These are phyloP conservation scores for Fusarium buxicola DNA, from an alignment of 2,329 filamentous ascomycete species.

Conservation along the genomic window DNA sequence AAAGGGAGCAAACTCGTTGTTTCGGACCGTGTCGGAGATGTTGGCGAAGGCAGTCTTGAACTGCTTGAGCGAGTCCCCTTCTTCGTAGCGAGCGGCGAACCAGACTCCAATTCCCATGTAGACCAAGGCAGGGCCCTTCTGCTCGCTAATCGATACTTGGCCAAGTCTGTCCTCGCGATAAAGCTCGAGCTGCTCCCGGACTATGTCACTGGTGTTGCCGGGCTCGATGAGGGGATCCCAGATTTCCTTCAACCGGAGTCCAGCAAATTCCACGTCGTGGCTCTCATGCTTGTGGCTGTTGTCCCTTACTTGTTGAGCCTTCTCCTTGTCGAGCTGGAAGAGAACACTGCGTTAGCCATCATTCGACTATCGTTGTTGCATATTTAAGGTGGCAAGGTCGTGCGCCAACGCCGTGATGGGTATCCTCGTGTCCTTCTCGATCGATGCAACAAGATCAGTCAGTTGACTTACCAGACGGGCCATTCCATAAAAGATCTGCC, in stretches of 20 bases:
- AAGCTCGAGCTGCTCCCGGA: conserved; percentile 37
- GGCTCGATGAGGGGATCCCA: conserved; percentile 73
- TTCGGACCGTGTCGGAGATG: conserved; percentile 33
- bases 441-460: neutral
- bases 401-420: too few species aligned
- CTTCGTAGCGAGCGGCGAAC: conserved; percentile 41
- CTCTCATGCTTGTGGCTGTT: conserved; percentile 35
- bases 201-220: conserved; percentile 29
- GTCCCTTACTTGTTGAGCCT: conserved; percentile 22
- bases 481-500: conserved; percentile 69
- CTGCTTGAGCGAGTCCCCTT: conserved; percentile 26
- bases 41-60: conserved; percentile 33
- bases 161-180: conserved; percentile 33
- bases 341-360: conserved; percentile 8
- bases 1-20: conserved; percentile 31
- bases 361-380: neutral
- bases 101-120: conserved; percentile 44
- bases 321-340: conserved; percentile 36
- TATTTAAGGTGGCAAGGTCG: too few species aligned
- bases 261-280: conserved; percentile 36
- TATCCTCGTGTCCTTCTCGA: too few species aligned
- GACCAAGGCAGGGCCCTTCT: conserved; percentile 40
- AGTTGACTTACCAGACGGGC: conserved; percentile 42
- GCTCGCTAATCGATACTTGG: conserved; percentile 23
- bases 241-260: conserved; percentile 54